Evolutionary conservation across 2,329 filamentous ascomycete species (phyloP).

Genomic region (Acarospora socialis): DNA sequence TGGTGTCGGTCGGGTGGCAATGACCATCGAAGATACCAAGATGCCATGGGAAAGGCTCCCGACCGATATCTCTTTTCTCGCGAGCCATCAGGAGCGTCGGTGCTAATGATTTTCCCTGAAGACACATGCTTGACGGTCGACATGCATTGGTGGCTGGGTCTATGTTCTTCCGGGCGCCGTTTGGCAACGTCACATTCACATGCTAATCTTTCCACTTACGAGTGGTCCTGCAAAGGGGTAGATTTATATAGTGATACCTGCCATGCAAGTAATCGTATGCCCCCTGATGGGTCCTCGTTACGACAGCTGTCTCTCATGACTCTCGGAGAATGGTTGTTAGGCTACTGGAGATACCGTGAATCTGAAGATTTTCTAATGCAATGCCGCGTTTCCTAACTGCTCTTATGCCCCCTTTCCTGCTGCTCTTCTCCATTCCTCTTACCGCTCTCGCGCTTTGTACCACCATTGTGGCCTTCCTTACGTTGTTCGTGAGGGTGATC

Average conservation of each 20-base stretch:
- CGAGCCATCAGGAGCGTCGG: not conserved
- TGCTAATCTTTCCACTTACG: too few species aligned
- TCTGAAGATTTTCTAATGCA: too few species aligned
- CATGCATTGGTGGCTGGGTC: too few species aligned
- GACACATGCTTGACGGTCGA: not conserved
- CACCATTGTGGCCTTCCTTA: slow-evolving; percentile 45
- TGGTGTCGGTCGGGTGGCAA: slow-evolving; percentile 52
- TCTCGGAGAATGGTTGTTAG: too few species aligned
- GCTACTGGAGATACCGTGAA: too few species aligned
- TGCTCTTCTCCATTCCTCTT: slow-evolving; percentile 48
- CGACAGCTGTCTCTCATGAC: too few species aligned
- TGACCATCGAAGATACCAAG: slow-evolving; percentile 50
- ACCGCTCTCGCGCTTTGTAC: slow-evolving; percentile 50
- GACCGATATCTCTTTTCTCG: slow-evolving; percentile 3
- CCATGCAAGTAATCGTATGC: too few species aligned
- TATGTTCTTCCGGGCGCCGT: too few species aligned
- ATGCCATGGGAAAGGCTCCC: slow-evolving; percentile 41
- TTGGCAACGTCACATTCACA: too few species aligned
- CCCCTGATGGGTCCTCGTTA: too few species aligned
- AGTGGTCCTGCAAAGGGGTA: too few species aligned
- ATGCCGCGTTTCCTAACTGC: slow-evolving; percentile 21
- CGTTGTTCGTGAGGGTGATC: slow-evolving; percentile 46
- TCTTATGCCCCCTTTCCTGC: slow-evolving; percentile 47
- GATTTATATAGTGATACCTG: too few species aligned
- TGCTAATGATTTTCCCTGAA: not conserved